A percentile compares a stretch with the other conserved stretches of the same genome.
phyloP scores from a whole-genome alignment of 2,329 filamentous ascomycete species.

The Sordariomycetes sp. region DNA sequence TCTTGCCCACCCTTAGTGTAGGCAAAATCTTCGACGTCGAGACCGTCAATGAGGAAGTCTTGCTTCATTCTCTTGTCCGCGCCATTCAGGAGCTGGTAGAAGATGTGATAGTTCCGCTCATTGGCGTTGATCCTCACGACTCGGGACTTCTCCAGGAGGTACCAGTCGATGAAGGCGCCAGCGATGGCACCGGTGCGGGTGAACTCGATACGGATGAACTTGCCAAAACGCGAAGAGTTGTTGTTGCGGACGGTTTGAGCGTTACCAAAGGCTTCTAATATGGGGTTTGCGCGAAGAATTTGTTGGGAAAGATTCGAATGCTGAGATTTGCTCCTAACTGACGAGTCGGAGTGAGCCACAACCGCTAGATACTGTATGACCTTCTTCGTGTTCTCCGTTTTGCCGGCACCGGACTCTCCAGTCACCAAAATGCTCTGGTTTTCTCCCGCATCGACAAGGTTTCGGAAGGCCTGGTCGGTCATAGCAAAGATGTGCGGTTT shows the following conservation, averaged over 20 bases:
- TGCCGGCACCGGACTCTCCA: constrained; percentile 93
- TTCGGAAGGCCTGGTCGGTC: constrained; percentile 92
- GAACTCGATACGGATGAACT: constrained; percentile 97
- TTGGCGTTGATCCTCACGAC: constrained; percentile 79
- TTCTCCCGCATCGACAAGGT: constrained; percentile 83
- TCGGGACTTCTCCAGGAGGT: constrained; percentile 92
- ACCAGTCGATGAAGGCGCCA: constrained; percentile 97
- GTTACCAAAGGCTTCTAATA: constrained; percentile 95
- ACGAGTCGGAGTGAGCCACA: constrained; percentile 73
- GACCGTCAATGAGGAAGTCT: constrained; percentile 60
- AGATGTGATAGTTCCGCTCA: constrained; percentile 94
- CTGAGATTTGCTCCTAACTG: constrained; percentile 43
- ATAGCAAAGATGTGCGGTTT: constrained; percentile 97
- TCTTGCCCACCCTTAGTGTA: constrained; percentile 91
- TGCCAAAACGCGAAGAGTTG: constrained; percentile 96
- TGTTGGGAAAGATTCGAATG: constrained; percentile 89
- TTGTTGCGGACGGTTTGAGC: constrained; percentile 96
- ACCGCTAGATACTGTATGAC: constrained; percentile 97
- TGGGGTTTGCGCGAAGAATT: constrained; percentile 90
- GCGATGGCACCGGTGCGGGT: constrained; percentile 77
- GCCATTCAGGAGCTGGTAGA: constrained; percentile 88
- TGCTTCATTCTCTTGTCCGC: constrained; percentile 61
- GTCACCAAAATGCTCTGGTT: constrained; percentile 98
- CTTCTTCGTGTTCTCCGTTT: constrained; percentile 99
- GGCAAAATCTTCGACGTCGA: constrained; percentile 74